These are phyloP conservation scores for Gracilaria domingensis DNA, from an alignment of 23 red algal genomes.

Conservation along the genomic window DNA sequence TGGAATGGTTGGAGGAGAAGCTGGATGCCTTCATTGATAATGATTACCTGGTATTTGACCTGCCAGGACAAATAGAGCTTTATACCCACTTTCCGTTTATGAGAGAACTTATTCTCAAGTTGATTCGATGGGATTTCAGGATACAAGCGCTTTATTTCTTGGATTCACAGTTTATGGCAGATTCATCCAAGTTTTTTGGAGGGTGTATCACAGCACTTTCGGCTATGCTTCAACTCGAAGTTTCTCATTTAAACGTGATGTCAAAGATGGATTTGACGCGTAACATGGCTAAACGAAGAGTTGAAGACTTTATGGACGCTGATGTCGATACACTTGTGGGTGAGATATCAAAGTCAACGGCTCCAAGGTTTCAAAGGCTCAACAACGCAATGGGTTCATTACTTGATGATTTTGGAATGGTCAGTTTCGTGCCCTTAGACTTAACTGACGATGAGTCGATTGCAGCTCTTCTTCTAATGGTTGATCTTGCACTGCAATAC, in stretches of 20 bases:
- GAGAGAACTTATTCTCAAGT: constrained; percentile 64
- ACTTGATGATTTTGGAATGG: constrained; percentile 85
- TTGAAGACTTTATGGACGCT: constrained; percentile 66
- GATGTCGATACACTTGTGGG: constrained; percentile 60
- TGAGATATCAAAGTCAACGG: constrained; percentile 52
- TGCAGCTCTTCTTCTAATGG: constrained; percentile 69
- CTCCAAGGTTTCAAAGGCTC: constrained; percentile 45
- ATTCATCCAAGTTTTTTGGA: constrained; percentile 93
- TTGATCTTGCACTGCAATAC: constrained; percentile 82
- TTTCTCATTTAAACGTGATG: constrained; percentile 95
- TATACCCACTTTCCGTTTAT: constrained; percentile 94
- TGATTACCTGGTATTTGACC: constrained; percentile 92
- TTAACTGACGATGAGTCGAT: constrained; percentile 76
- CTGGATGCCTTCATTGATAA: constrained; percentile 78
- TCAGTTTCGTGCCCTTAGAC: constrained; percentile 80
- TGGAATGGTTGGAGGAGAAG: constrained; percentile 93
- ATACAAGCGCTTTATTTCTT: constrained; percentile 88
- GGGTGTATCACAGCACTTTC: constrained; percentile 89
- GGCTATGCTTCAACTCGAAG: constrained; percentile 92
- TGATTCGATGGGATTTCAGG: constrained; percentile 73
- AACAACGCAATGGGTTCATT: constrained; percentile 71
- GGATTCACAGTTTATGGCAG: constrained; percentile 89
- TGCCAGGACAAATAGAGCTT: constrained; percentile 95
- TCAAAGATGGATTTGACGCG: constrained; percentile 92
- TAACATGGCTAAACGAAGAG: constrained; percentile 20